phyloP scores from a whole-genome alignment of 306 rosid genomes.

The Purshia tridentata region DNA sequence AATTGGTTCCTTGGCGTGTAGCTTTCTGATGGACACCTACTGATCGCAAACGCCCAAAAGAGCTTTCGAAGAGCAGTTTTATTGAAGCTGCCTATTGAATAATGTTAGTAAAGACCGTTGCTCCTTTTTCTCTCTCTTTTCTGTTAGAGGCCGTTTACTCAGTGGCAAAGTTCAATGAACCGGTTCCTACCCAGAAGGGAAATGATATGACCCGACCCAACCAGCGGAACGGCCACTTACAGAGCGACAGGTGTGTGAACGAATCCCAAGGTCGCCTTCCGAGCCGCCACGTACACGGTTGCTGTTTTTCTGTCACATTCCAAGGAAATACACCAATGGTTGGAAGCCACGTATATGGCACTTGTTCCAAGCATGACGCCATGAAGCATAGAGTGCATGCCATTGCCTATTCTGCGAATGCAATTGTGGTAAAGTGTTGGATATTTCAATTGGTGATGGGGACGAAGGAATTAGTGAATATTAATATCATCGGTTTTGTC shows the following conservation, averaged over 20 bases:
- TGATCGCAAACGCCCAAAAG: neutral
- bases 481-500: neutral
- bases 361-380: neutral
- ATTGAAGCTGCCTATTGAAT: neutral
- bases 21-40: neutral
- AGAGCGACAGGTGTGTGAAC: neutral
- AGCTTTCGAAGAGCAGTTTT: neutral
- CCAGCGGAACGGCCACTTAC: neutral
- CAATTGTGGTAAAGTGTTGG: neutral
- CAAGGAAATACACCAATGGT: neutral
- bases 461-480: no score
- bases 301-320: neutral
- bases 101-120: neutral
- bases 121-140: neutral
- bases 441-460: no score
- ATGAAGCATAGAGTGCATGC: neutral
- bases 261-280: neutral
- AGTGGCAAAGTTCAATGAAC: neutral
- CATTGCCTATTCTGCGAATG: neutral
- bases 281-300: conserved; percentile 10
- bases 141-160: neutral
- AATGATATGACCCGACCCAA: neutral
- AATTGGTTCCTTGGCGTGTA: neutral
- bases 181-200: neutral
- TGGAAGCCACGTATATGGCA: neutral